These are phyloP conservation scores for Daldinia eschscholtzii DNA, from an alignment of 2,329 filamentous ascomycete species.

Conservation along the genomic window DNA sequence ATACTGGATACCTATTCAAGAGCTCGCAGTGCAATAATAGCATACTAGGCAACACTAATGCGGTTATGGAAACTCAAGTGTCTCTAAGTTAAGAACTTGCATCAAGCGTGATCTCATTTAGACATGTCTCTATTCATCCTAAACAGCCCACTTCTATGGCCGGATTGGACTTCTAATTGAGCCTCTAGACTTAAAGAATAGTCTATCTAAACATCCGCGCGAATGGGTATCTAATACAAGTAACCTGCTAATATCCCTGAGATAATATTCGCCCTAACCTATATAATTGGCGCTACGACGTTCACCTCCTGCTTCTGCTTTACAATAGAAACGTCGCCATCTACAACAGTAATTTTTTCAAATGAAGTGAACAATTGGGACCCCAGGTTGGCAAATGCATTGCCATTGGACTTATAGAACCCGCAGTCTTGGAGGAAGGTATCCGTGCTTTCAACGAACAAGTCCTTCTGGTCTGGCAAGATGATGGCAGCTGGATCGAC, in stretches of 20 bases:
- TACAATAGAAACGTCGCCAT: conserved; percentile 35
- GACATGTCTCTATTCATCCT: not conserved
- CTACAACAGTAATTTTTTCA: conserved; percentile 47
- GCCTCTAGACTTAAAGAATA: not conserved
- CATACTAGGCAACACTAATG: not conserved
- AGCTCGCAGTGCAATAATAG: not conserved
- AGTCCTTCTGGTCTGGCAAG: conserved; percentile 50
- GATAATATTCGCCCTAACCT: not conserved
- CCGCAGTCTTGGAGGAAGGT: conserved; percentile 54
- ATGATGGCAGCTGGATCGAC: conserved; percentile 57
- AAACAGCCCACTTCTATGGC: not conserved
- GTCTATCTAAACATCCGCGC: conserved; percentile 13
- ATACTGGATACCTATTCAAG: not conserved
- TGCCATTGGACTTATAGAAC: conserved; percentile 47
- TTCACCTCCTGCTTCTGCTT: conserved; percentile 36
- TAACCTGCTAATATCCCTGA: conserved; percentile 11
- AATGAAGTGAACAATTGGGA: conserved; percentile 49
- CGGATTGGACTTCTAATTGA: not conserved
- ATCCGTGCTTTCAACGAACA: conserved; percentile 54
- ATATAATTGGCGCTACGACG: conserved; percentile 8
- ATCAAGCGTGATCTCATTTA: not conserved
- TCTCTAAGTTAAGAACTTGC: not conserved
- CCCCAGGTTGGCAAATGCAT: conserved; percentile 50
- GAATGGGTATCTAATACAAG: conserved; percentile 36
- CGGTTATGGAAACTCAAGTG: no score